These are phyloP conservation scores for Yamadazyma dendronema DNA, from an alignment of 1,139 yeast species.

Conservation along the genomic window DNA sequence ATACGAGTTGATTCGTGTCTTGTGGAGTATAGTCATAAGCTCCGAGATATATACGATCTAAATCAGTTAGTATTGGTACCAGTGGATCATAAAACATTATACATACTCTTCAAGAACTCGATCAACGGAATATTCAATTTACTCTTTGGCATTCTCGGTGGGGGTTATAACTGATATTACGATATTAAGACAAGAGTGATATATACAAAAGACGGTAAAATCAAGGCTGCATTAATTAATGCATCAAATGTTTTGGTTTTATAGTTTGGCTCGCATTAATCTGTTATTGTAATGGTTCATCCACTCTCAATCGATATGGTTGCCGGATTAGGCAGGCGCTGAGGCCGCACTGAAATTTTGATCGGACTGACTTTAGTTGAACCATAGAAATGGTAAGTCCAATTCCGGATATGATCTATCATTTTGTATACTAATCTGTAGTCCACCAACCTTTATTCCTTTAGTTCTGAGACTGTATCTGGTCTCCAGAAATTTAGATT, in stretches of 20 bases:
- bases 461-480: constrained; percentile 63
- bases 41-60: constrained; percentile 85
- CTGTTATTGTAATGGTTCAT: constrained; percentile 9
- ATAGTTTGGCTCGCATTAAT: constrained; percentile 4
- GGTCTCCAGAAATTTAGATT: constrained; percentile 70
- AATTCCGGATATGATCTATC: too few relatives aligned
- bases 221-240: neutral
- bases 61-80: neutral
- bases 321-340: constrained; percentile 9
- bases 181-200: too few relatives aligned
- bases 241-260: constrained; percentile 8
- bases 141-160: constrained; percentile 6
- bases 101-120: constrained; percentile 48
- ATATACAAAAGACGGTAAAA: neutral
- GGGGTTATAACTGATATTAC: neutral
- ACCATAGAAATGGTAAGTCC: too few relatives aligned
- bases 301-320: constrained; percentile 2
- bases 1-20: constrained; percentile 73
- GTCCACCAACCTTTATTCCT: constrained; percentile 52
- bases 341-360: neutral
- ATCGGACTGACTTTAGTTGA: too few relatives aligned
- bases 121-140: constrained; percentile 32
- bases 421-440: constrained; percentile 15
- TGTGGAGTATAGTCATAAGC: constrained; percentile 80
- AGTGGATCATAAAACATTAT: neutral